A percentile compares a stretch with the other conserved stretches of the same genome.
Conservation (phyloP, 2,329 filamentous ascomycete genomes). For the Periconia sp. region DNA sequence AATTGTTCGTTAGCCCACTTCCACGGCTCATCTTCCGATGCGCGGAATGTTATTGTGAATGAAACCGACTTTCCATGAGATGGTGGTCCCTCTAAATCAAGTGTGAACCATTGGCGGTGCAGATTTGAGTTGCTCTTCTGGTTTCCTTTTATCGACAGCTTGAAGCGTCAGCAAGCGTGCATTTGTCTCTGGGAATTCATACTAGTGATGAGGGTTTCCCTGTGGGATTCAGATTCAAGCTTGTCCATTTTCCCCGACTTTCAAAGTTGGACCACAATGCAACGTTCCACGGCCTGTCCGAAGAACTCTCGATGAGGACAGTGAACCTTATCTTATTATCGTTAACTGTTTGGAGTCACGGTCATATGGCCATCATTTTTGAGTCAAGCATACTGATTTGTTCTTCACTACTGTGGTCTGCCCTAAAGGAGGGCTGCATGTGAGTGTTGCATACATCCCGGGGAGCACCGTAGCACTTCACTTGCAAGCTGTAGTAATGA, state of each 20-base stretch:
- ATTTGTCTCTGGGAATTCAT: conserved; percentile 7
- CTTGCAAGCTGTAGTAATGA: too few relatives aligned
- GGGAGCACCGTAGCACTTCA: neutral
- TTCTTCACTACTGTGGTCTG: conserved; percentile 69
- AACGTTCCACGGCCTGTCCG: conserved; percentile 70
- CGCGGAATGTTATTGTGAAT: conserved; percentile 76
- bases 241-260: conserved; percentile 64
- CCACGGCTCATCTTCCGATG: conserved; percentile 62
- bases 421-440: conserved; percentile 74
- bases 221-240: conserved; percentile 58
- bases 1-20: conserved; percentile 73
- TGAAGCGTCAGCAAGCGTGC: conserved; percentile 16
- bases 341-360: conserved; percentile 16
- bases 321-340: conserved; percentile 63
- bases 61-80: conserved; percentile 57
- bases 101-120: conserved; percentile 60
- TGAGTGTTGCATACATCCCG: conserved; percentile 60
- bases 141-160: conserved; percentile 28
- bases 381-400: conserved; percentile 39
- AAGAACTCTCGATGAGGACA: conserved; percentile 71
- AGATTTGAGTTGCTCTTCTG: conserved; percentile 13
- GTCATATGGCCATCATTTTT: neutral
- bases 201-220: conserved; percentile 30
- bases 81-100: conserved; percentile 52
- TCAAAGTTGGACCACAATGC: conserved; percentile 75